Base-by-base conservation (phyloP, 1,284 basidiomycete species). In the Pyrrhoderma lamaoense region DNA sequence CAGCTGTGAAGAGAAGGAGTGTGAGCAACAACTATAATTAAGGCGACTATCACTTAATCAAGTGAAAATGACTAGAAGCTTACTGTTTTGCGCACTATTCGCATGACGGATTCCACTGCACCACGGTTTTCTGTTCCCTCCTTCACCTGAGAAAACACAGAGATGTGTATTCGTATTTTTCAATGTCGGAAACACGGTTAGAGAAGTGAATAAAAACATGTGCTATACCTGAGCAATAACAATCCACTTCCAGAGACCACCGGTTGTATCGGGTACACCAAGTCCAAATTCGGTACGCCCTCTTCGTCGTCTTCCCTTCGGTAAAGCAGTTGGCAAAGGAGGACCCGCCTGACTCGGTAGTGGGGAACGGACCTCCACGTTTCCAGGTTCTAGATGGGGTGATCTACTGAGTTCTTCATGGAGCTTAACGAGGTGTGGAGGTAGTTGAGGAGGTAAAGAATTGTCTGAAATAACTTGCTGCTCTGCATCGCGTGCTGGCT, bases 101-200 rank as follows among this genome's bases (percentile, higher is more conserved):
- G 72, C 42, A 85, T 75, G 31, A 87, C 77, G 8, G 80, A 79
- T 60, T 88, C 84, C 49, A 89, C 80, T 0, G 80, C 76, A 14
- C 85, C 86, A 58, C 81, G 74, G 48, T 75, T 77, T 67, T 89
- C 85, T n/a, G 85, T 84, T 3, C 86, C 86, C 58, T 87, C 82
- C 62, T 86, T 89, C 48, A 89, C 84, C 83, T 87, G 52, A 52
- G 51, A 25, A 46, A 19, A 11, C 11, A 31, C 27, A 31, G 18
- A 45, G 16, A n/a, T n/a, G 25, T 21, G 31, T 8, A 38, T 1
- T 22, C 14, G 47, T 36, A 40, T 5, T 7, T 40, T 40, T 7
- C 5, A 40, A 40, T 18, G 21, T 5, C n/a, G 21, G 21, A 40
- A 40, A 7, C 5, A 40, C 8, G 38, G 14, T 7, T 18, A 40